Percentiles rank a stretch among this genome's conserved stretches.
These are phyloP conservation scores for Colletotrichum caudatum DNA, from an alignment of 2,329 filamentous ascomycete genomes.

Conservation along the genomic window DNA sequence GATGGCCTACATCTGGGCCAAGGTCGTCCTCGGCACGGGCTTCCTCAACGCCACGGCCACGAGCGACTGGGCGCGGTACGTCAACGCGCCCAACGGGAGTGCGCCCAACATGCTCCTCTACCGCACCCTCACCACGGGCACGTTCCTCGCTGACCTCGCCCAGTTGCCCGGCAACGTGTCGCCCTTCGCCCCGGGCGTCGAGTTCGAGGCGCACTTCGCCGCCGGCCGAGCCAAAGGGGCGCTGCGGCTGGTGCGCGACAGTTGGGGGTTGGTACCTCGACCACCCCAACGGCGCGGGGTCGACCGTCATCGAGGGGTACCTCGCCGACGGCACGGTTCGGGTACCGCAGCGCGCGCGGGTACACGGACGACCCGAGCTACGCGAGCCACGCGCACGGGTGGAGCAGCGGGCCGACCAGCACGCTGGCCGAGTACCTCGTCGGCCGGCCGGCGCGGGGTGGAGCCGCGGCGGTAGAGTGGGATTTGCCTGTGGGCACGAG, in stretches of 20 bases:
- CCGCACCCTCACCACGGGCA: slow-evolving; percentile 65
- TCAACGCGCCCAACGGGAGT: slow-evolving; percentile 58
- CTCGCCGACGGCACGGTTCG: slow-evolving; percentile 65
- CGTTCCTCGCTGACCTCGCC: slow-evolving; percentile 61
- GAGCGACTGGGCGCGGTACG: slow-evolving; percentile 64
- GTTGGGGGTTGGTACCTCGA: slow-evolving; percentile 73
- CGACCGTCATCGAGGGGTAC: slow-evolving; percentile 71
- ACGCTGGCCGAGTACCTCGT: slow-evolving; percentile 59
- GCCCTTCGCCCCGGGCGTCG: slow-evolving; percentile 69
- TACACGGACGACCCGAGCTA: slow-evolving; percentile 63
- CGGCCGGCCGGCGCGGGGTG: slow-evolving; percentile 33
- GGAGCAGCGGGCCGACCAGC: slow-evolving; percentile 61
- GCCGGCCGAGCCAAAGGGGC: slow-evolving; percentile 62
- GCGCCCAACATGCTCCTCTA: slow-evolving; percentile 65
- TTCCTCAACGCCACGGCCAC: slow-evolving; percentile 61
- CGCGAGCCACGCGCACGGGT: slow-evolving; percentile 63
- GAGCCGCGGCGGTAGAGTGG: slow-evolving; percentile 37
- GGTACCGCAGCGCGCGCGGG: slow-evolving; percentile 65
- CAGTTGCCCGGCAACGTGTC: slow-evolving; percentile 68
- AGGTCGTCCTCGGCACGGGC: slow-evolving; percentile 45
- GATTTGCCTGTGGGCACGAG: slow-evolving; percentile 35
- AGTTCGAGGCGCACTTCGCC: slow-evolving; percentile 68
- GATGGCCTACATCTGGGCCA: slow-evolving; percentile 47
- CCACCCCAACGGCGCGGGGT: slow-evolving; percentile 68
- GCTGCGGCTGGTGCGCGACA: slow-evolving; percentile 65